Evolutionary conservation across 495 filamentous ascomycete species (phyloP), one percentile per base, ranked within the genome.

Genomic region (Tricharina praecox): DNA sequence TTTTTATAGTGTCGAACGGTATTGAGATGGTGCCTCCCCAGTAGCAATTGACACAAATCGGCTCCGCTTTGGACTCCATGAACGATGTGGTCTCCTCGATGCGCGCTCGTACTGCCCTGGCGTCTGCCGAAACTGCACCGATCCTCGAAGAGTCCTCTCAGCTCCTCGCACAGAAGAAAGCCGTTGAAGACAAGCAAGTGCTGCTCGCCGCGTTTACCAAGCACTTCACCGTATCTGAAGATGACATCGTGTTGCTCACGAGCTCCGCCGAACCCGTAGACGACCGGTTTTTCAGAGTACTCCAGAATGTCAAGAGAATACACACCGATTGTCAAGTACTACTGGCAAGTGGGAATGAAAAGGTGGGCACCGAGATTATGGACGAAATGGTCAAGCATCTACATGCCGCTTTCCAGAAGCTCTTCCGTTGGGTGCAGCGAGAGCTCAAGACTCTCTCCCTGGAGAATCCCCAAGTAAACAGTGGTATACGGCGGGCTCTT

Each of bases 361-460:
- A 76, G 34, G 53, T 48, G 19, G 58, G 58, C 46, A 50, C 55
- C 25, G 86, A 96, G 55, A 74, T 96, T 18, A 86, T 96, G 76
- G 90, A 95, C 45, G 74, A 85, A 63, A 84, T 78, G 47, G 81
- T 84, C 10, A 78, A 79, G 47, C 75, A 82, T 32, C 72, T 99
- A n/a, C 90, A 93, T 60, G 72, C 71, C 10, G 88, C 82, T 10
- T 96, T 92, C 59, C 88, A 96, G 63, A 96, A 94, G 62, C 70
- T 96, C 8, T 93, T 88, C 62, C 73, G 78, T 50, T 96, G 92
- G 92, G 79, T 93, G 7, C 86, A 95, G 62, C 76, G 79, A 25
- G 87, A 96, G 56, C 86, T 97, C 67, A 88, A 87, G 61, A 77
- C 79, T 1, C 64, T 96, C 37, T 92, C 95, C 60, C 72, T 99